Evolutionary conservation across 78 protist species (phyloP).

Genomic region (Dictyostelium capitatum): DNA sequence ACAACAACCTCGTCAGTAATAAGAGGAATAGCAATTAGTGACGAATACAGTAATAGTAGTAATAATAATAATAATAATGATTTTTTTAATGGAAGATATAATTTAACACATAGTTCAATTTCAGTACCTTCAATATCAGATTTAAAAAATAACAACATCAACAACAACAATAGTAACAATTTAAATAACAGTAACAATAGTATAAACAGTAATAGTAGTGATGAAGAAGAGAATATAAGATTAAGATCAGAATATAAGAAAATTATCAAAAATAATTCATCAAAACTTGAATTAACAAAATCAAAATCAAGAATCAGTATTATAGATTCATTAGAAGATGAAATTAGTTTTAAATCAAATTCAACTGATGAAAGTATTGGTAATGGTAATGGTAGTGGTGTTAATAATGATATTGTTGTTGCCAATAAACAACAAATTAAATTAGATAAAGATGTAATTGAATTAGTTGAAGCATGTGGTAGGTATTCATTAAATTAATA

Average conservation of each 20-base stretch:
- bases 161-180: not conserved
- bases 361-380: not conserved
- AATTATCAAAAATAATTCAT: not conserved
- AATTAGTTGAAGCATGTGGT: constrained; percentile 2
- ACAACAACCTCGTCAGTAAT: not conserved
- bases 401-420: not conserved
- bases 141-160: not conserved
- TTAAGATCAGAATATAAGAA: not conserved
- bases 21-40: not conserved
- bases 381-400: not conserved
- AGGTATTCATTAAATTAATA: not conserved
- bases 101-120: constrained; percentile 1
- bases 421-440: not conserved
- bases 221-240: not conserved
- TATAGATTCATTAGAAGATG: not conserved
- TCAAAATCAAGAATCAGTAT: constrained; percentile 2
- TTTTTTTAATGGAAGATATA: not conserved
- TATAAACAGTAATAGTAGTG: not conserved
- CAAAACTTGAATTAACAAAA: not conserved
- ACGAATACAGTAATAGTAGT: not conserved
- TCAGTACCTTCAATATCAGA: constrained; percentile 11
- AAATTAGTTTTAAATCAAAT: not conserved
- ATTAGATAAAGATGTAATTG: not conserved
- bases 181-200: not conserved
- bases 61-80: not conserved